Evolutionary conservation across 768 basidiomycete species (phyloP), one percentile per base, ranked within the genome.

Genomic region (Auricularia sp.): DNA sequence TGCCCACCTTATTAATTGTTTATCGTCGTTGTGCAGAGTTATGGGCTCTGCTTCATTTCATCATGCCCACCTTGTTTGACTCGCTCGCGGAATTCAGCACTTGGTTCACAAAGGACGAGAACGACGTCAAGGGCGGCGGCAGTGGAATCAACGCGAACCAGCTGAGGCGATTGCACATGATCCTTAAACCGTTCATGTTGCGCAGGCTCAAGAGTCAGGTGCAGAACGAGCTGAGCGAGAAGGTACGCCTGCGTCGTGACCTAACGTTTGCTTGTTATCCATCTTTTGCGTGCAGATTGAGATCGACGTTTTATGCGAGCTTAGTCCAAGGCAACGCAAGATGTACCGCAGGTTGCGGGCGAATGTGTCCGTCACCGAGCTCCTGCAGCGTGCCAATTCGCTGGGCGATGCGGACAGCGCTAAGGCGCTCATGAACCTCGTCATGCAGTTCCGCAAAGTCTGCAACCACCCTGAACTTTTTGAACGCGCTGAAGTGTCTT

Each of bases 101-200:
- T 74, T 99, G 97, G 97, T 99, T 99, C 74, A 97, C 96, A 11
- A 97, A 98, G 75, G 97, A 98, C 71, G 97, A 99, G 78, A 95
- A 91, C 72, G 93, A 92, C 18, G 85, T 85, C 3, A 94, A 93
- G 74, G 94, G 93, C 72, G 91, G 92, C 70, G 91, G 90, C 4
- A 87, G 88, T 74, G 91, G 87, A 72, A 80, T 98, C 68, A 97
- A 96, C 72, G 95, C 97, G 72, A 88, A 97, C 73, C 97, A 99
- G 73, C 78, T 99, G 54, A 85, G 93, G 61, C 87, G 97, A 47
- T 77, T 99, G 66, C 97, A 99, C 72, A 97, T 98, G 93, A 98
- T 99, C 66, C 80, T 99, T 70, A 98, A 98, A 71, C 97, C 97
- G 6, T 99, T 99, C 80, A 99, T 99, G 97, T 77, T 99, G 66